phyloP scores from a whole-genome alignment of 2,329 filamentous ascomycete species.

The Sporothrix euskadiensis region DNA sequence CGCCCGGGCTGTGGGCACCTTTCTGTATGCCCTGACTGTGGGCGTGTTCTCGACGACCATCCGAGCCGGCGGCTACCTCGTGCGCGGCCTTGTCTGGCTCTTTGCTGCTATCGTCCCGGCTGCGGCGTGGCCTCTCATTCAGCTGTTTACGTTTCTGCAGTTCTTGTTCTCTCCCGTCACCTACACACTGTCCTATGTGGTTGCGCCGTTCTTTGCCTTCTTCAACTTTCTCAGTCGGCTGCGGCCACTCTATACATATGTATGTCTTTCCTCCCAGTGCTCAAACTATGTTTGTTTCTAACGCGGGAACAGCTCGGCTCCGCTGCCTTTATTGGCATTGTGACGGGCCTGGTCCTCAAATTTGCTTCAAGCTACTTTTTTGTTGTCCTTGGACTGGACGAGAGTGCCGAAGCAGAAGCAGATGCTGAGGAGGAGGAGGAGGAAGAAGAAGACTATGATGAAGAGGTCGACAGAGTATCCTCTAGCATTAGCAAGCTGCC shows the following conservation, averaged over 20 bases:
- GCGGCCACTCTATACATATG: slow-evolving; percentile 48
- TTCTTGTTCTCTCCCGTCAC: slow-evolving; percentile 43
- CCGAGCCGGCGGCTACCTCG: neutral
- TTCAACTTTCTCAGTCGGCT: slow-evolving; percentile 37
- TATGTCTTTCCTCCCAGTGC: slow-evolving; percentile 35
- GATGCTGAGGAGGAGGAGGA: neutral
- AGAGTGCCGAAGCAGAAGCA: neutral
- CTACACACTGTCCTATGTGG: slow-evolving; percentile 39
- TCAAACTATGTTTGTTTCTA: slow-evolving; percentile 49
- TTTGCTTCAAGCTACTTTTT: slow-evolving; percentile 57
- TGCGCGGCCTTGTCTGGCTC: slow-evolving; percentile 23
- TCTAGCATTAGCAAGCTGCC: neutral
- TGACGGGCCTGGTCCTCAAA: slow-evolving; percentile 61
- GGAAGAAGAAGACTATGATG: neutral
- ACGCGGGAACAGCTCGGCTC: slow-evolving; percentile 50
- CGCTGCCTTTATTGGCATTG: slow-evolving; percentile 66
- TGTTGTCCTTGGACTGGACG: slow-evolving; percentile 50
- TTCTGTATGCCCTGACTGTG: neutral
- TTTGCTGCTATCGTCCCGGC: slow-evolving; percentile 4
- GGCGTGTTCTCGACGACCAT: neutral
- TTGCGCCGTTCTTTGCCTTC: slow-evolving; percentile 36
- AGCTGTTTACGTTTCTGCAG: slow-evolving; percentile 36
- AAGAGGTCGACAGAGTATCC: neutral
- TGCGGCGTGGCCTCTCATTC: slow-evolving; percentile 30
- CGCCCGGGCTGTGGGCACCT: slow-evolving; percentile 19